Percentiles rank a stretch among this genome's conserved stretches.
Conservation (phyloP, 78 protist genomes). For the Chrysochromulina parva region DNA sequence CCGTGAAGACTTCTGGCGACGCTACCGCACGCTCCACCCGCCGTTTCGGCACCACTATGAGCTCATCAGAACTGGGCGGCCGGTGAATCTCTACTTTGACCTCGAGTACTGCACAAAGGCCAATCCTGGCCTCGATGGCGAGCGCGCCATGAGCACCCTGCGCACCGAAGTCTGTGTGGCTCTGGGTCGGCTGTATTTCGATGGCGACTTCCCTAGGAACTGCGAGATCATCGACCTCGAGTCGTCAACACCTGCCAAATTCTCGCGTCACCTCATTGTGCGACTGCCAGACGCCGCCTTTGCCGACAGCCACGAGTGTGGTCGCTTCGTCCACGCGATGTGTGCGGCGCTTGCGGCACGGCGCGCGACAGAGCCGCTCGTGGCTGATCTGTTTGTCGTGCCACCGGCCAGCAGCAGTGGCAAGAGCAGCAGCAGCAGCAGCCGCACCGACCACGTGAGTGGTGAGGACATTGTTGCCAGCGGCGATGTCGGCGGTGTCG, state of each 20-base stretch:
- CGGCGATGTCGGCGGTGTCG: no score
- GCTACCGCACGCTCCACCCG: neutral
- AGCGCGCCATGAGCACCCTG: neutral
- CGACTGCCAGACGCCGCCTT: neutral
- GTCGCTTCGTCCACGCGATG: neutral
- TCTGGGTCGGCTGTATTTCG: neutral
- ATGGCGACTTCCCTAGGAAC: no score
- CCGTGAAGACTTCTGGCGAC: neutral
- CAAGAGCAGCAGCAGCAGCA: no score
- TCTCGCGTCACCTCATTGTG: conserved; percentile 1
- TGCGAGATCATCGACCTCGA: neutral
- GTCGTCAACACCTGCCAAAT: neutral
- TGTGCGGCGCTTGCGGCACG: neutral
- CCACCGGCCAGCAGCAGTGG: no score
- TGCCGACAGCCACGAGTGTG: neutral
- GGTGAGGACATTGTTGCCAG: no score
- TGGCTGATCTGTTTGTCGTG: neutral
- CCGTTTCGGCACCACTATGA: neutral
- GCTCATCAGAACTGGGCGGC: neutral
- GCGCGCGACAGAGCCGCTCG: neutral
- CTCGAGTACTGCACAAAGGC: neutral
- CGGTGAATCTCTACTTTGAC: neutral
- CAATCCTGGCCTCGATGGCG: neutral
- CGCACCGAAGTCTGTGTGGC: neutral
- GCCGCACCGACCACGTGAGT: no score